Evolutionary conservation across 768 basidiomycete genomes (phyloP).

Genomic region (Suillus luteus): DNA sequence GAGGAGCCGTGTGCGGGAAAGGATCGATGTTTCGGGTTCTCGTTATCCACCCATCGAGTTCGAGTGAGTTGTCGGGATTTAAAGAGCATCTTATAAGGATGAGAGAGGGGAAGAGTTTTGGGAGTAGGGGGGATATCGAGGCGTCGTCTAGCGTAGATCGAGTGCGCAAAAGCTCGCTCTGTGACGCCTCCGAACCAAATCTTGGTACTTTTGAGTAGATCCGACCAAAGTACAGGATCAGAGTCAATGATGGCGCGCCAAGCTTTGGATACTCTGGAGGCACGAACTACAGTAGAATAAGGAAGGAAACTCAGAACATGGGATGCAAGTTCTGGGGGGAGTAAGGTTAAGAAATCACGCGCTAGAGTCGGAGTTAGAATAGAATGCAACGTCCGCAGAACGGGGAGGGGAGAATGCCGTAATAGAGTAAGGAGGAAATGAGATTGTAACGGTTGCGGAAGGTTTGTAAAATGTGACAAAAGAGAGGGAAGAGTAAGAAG

Average conservation of each 20-base stretch:
- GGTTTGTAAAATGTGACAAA: slow-evolving; percentile 73
- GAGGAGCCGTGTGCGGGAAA: slow-evolving; percentile 88
- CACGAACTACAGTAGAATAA: slow-evolving; percentile 78
- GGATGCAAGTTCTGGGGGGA: slow-evolving; percentile 91
- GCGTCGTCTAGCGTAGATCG: slow-evolving; percentile 64
- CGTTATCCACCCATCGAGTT: slow-evolving; percentile 76
- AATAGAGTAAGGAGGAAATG: slow-evolving; percentile 92
- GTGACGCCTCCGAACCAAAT: slow-evolving; percentile 90
- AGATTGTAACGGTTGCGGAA: slow-evolving; percentile 85
- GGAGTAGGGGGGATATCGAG: slow-evolving; percentile 41
- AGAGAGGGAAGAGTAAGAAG: slow-evolving; percentile 85
- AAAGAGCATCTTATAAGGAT: slow-evolving; percentile 92
- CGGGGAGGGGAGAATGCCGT: slow-evolving; percentile 88
- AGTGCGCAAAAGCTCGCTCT: slow-evolving; percentile 76
- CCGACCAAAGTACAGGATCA: slow-evolving; percentile 88
- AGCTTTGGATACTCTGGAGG: slow-evolving; percentile 83
- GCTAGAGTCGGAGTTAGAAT: slow-evolving; percentile 89
- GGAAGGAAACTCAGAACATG: slow-evolving; percentile 86
- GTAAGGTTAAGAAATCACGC: slow-evolving; percentile 89
- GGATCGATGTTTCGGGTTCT: slow-evolving; percentile 71
- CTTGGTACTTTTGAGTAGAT: slow-evolving; percentile 77
- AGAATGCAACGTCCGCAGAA: slow-evolving; percentile 85
- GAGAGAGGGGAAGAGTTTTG: slow-evolving; percentile 65
- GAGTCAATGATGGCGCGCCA: slow-evolving; percentile 94
- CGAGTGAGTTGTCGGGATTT: slow-evolving; percentile 84